Conservation (phyloP, 768 basidiomycete genomes). For the Clitopilus hobsonii region DNA sequence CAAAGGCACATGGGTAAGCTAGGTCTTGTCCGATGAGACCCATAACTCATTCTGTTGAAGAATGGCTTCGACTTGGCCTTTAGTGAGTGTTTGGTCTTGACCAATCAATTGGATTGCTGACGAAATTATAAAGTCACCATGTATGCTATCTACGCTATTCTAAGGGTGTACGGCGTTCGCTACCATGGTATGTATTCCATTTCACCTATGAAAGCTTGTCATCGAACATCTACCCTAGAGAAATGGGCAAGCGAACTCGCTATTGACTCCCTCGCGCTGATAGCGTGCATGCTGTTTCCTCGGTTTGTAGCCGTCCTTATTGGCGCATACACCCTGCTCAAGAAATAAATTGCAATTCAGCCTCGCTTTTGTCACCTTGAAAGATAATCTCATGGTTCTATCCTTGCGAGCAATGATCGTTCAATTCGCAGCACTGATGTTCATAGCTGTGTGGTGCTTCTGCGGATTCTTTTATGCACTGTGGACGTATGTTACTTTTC, state of each 20-base stretch:
- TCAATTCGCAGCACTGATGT: slow-evolving; percentile 82
- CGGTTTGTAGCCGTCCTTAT: slow-evolving; percentile 36
- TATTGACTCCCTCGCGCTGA: slow-evolving; percentile 81
- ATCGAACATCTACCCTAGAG: slow-evolving; percentile 30
- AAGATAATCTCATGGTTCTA: slow-evolving; percentile 75
- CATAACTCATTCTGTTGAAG: slow-evolving; percentile 27
- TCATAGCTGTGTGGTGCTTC: slow-evolving; percentile 87
- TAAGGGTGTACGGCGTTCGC: slow-evolving; percentile 77
- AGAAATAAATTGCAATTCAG: slow-evolving; percentile 29
- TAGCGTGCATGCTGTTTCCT: slow-evolving; percentile 88
- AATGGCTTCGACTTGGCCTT: slow-evolving; percentile 95
- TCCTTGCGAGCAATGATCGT: slow-evolving; percentile 89
- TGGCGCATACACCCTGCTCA: background rate
- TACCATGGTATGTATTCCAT: slow-evolving; percentile 44
- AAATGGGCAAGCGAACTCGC: slow-evolving; percentile 67
- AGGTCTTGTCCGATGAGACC: background rate
- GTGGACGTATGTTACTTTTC: slow-evolving; percentile 68
- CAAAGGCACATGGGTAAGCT: slow-evolving; percentile 75
- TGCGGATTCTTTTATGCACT: slow-evolving; percentile 90
- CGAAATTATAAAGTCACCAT: slow-evolving; percentile 53
- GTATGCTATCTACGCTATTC: slow-evolving; percentile 69
- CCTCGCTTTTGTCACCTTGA: slow-evolving; percentile 86
- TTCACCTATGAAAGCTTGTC: background rate
- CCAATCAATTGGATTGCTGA: slow-evolving; percentile 1
- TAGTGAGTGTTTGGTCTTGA: slow-evolving; percentile 37